Base-by-base conservation (phyloP, 139 green algal species). In the Edaphochlamys debaryana region DNA sequence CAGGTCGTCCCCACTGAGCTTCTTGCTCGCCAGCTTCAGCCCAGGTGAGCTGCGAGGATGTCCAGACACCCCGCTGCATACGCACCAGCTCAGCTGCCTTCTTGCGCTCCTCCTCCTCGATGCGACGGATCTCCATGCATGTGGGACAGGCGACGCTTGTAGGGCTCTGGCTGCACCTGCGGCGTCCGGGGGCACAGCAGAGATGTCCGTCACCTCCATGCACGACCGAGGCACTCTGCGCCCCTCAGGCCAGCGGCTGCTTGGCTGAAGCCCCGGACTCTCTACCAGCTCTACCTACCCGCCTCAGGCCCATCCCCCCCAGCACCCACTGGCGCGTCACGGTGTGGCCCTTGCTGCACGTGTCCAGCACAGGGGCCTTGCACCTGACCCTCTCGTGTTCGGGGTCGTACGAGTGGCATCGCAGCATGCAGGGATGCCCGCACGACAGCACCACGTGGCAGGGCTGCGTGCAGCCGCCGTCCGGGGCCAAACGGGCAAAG, bases 391-490 rank as follows among this genome's bases (percentile, higher is more conserved):
- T 13, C 32, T 42, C 34, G 80, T 93, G 90, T 7, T 56, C 69
- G 0, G 3, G 29, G 48, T 90, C 77, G 72, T 62, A 87, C 17
- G 82, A 40, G 70, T 93, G 90, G 79, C 90, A 93, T 13, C 85
- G 58, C 73, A 88, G 78, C 69, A 63, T 54, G 79, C 93, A 94
- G 0, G 40, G 25, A 76, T 95, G 93, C 29, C 93, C 93, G 77
- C 93, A 95, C 5, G 83, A 73, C 72, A 94, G 80, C 30, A 58
- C 58, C 0, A 69, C 45, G 7, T 77, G 70, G 87, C 93, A 95
- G 0, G 85, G 91, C 67, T 67, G 50, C 58, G 23, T 71, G 86
- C 93, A 95, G 67, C 93, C 93, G 9, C 93, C 93, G 60, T 94
- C 76, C 0, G 85, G 87, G 13, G 79, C 77, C 22, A 73, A 66